Percentiles rank a stretch among this genome's conserved stretches.
These are phyloP conservation scores for Clarireedia monteithiana DNA, from an alignment of 2,329 filamentous ascomycete species.

Conservation along the genomic window DNA sequence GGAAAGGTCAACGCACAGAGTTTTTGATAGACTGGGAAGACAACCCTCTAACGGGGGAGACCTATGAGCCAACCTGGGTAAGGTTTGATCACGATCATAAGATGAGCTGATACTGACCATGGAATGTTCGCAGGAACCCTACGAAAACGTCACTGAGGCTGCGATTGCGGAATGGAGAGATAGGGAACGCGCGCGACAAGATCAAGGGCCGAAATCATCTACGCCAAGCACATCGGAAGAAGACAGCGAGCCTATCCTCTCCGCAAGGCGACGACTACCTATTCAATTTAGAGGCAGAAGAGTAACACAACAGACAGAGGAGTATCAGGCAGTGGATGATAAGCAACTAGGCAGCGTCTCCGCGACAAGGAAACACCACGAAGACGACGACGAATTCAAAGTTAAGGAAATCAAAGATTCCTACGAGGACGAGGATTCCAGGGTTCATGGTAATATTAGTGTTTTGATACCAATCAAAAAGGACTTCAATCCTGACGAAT, in stretches of 20 bases:
- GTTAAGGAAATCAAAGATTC: constrained; percentile 20
- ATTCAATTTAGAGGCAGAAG: neutral
- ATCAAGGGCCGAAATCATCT: neutral
- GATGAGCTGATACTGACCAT: neutral
- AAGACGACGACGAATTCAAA: neutral
- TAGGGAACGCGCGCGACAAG: neutral
- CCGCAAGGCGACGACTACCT: constrained; percentile 15
- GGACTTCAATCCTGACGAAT: constrained; percentile 16
- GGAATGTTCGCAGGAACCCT: constrained; percentile 21
- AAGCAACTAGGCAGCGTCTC: neutral
- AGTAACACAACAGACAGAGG: neutral
- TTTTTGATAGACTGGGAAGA: constrained; percentile 52
- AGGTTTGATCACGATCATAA: constrained; percentile 3
- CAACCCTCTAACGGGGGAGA: constrained; percentile 39
- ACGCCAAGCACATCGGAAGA: neutral
- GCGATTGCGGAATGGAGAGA: constrained; percentile 10
- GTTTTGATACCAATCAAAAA: constrained; percentile 13
- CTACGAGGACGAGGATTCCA: constrained; percentile 19
- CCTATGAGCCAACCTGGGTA: constrained; percentile 47
- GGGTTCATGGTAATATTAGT: neutral
- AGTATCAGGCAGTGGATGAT: neutral
- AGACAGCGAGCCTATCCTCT: constrained; percentile 15
- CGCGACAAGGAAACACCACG: constrained; percentile 4
- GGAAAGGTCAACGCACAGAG: constrained; percentile 19
- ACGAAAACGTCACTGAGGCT: constrained; percentile 4